These are phyloP conservation scores for Plasmodium coatneyi DNA, from an alignment of 169 alveolate species.

Conservation along the genomic window DNA sequence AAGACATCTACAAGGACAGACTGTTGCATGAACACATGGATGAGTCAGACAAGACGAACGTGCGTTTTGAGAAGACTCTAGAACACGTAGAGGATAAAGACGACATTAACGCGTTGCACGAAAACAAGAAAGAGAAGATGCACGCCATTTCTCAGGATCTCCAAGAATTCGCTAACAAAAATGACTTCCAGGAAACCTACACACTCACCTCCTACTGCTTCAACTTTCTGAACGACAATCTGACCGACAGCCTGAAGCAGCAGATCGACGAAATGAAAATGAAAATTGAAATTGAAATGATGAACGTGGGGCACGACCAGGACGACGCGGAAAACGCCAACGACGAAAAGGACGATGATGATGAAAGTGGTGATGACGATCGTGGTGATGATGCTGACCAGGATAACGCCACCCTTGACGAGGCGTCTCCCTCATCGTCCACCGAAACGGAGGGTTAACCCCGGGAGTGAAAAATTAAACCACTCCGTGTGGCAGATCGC, in stretches of 20 bases:
- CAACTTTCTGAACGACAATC: slow-evolving; percentile 37
- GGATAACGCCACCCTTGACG: slow-evolving; percentile 5
- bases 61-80: slow-evolving; percentile 86
- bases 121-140: slow-evolving; percentile 80
- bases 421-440: not conserved
- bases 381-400: not conserved
- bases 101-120: slow-evolving; percentile 86
- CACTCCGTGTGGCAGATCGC: not conserved
- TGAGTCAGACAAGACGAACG: slow-evolving; percentile 11
- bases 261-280: slow-evolving; percentile 71
- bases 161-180: slow-evolving; percentile 45
- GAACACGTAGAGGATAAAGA: slow-evolving; percentile 90
- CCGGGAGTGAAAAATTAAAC: not conserved
- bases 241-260: slow-evolving; percentile 37
- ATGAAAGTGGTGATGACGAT: slow-evolving; percentile 5
- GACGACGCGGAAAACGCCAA: not conserved
- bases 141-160: slow-evolving; percentile 49
- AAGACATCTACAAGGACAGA: slow-evolving; percentile 48
- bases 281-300: slow-evolving; percentile 68
- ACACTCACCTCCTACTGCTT: slow-evolving; percentile 62
- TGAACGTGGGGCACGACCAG: slow-evolving; percentile 24
- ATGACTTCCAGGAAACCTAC: slow-evolving; percentile 44
- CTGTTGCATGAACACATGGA: slow-evolving; percentile 46
- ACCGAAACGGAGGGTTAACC: not conserved
- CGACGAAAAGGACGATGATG: not conserved